A percentile compares a stretch with the other conserved stretches of the same genome.
Evolutionary conservation across 2,329 filamentous ascomycete genomes (phyloP).

Genomic region (Chaetomium strumarium): DNA sequence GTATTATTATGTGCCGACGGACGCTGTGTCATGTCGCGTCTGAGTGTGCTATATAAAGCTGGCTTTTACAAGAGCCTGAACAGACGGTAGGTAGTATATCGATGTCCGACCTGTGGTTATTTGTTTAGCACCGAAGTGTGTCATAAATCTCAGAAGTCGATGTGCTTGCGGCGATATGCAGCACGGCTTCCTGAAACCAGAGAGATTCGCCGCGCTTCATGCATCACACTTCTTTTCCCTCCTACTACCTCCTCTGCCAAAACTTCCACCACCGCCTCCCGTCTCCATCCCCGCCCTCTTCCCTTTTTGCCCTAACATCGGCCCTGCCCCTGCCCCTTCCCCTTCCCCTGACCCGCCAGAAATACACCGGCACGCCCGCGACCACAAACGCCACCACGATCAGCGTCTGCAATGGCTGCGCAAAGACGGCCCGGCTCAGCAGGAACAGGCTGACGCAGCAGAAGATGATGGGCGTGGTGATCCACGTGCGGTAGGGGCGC

Average conservation of each 20-base stretch:
- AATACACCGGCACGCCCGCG: conserved; percentile 81
- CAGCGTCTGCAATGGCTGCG: conserved; percentile 83
- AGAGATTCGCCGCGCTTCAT: not conserved
- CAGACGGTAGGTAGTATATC: not conserved
- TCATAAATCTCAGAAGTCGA: not conserved
- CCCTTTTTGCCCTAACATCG: conserved; percentile 40
- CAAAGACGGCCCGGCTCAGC: conserved; percentile 80
- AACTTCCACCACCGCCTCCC: conserved; percentile 51
- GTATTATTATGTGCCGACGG: conserved; percentile 9
- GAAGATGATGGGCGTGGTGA: conserved; percentile 93
- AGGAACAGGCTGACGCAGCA: conserved; percentile 96
- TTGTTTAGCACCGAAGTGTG: not conserved
- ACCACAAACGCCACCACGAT: conserved; percentile 81
- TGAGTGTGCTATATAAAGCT: not conserved
- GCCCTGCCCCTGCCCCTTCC: conserved; percentile 38
- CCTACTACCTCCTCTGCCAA: conserved; percentile 38
- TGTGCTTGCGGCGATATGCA: not conserved
- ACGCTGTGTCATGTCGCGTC: conserved; percentile 11
- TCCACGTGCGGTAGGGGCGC: conserved; percentile 92
- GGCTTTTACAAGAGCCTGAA: not conserved
- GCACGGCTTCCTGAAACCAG: conserved; percentile 10
- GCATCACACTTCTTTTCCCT: not conserved
- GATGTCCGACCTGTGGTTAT: not conserved
- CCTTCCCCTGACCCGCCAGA: conserved; percentile 63
- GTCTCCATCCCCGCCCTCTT: conserved; percentile 28